Conservation (phyloP, 176 grass and related monocot species). For the Carex parvula region DNA sequence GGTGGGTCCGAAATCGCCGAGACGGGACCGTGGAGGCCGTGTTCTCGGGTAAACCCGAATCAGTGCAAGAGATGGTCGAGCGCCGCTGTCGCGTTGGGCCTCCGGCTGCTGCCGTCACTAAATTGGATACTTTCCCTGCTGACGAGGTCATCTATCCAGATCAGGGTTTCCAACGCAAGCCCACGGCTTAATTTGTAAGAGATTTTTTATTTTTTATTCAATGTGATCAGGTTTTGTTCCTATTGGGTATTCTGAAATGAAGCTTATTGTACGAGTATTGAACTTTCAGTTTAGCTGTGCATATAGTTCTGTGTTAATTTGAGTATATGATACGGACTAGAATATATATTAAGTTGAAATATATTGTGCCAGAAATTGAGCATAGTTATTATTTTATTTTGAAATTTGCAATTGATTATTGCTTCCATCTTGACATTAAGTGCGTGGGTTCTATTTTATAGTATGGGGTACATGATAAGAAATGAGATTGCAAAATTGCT, state of each 20-base stretch:
- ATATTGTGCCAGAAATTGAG: not conserved
- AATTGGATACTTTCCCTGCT: slow-evolving; percentile 49
- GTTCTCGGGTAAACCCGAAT: slow-evolving; percentile 51
- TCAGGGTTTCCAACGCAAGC: slow-evolving; percentile 59
- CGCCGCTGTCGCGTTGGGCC: slow-evolving; percentile 34
- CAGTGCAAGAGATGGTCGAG: slow-evolving; percentile 66
- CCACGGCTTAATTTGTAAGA: slow-evolving; percentile 42
- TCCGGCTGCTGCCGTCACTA: slow-evolving; percentile 48
- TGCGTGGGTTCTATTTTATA: not conserved
- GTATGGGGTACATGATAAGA: not conserved
- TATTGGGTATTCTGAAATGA: not conserved
- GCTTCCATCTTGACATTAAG: not conserved
- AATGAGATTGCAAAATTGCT: not conserved
- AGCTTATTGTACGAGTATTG: not conserved
- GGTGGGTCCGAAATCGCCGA: slow-evolving; percentile 77
- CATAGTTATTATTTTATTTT: not conserved
- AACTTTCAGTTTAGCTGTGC: not conserved
- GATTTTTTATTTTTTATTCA: not conserved
- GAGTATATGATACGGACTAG: not conserved
- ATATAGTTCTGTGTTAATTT: slow-evolving; percentile 20
- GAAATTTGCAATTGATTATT: not conserved
- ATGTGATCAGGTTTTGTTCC: not conserved
- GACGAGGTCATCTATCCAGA: slow-evolving; percentile 36
- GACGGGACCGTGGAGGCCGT: slow-evolving; percentile 79
- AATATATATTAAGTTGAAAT: not conserved